Evolutionary conservation across 1,284 basidiomycete species (phyloP), one percentile per base, ranked within the genome.

Genomic region (Sutorius eximius): DNA sequence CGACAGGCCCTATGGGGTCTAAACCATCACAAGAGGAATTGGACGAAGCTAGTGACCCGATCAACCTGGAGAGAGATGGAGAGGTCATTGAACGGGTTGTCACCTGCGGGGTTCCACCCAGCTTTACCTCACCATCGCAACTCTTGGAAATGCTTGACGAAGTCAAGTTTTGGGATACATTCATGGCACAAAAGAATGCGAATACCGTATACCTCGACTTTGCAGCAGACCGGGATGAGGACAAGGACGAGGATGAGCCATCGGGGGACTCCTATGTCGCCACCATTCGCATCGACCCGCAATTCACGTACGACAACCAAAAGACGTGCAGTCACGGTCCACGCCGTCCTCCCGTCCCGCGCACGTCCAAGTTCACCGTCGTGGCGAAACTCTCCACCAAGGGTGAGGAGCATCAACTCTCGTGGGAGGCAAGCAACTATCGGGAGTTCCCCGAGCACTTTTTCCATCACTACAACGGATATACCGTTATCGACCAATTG

Each of bases 401-500:
- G 40, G 0, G 60, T 11, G 68, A 71, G 10, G 1, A n/a, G n/a
- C n/a, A 1, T 1, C 70, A 71, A 27, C 59, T 72, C 12, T 50
- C 3, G 1, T 38, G 47, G 36, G 75, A 75, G 51, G 74, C 66
- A 1, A 37, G 16, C 7, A 67, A 61, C 38, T 76, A 76, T 47
- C 61, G 66, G 22, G 8, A 47, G 0, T 67, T 75, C 30, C 68
- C 67, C 0, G 57, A 65, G 3, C 69, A 62, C 32, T 59, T 75
- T 43, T 73, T 67, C 53, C 59, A 71, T 37, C 61, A 73, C 48
- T 75, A 69, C 60, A 65, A 62, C 36, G 74, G 73, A 18, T 71
- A 69, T 42, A 69, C 70, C 20, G 43, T 69, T 45, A 32, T 72
- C 0, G 10, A 30, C 4, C 71, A 70, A 18, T 38, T 69, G 6